A percentile compares a stretch with the other conserved stretches of the same genome.
Conservation (phyloP, 129 eudicot species). For the Glebionis coronaria region DNA sequence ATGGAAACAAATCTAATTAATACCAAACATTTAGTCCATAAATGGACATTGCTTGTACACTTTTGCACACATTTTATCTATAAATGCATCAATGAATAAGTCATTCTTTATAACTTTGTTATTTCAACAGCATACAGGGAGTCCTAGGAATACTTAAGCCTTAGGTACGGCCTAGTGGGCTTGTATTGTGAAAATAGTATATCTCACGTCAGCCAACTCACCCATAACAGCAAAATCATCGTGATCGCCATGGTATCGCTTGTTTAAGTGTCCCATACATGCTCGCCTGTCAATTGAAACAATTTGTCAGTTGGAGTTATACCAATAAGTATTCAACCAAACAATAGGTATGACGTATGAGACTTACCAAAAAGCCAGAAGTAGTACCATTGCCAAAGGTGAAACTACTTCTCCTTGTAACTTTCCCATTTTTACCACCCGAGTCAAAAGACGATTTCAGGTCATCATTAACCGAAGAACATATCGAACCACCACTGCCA, state of each 20-base stretch:
- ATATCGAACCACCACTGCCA: background rate
- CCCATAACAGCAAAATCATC: no score
- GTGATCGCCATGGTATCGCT: slow-evolving; percentile 55
- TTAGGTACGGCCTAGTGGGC: no score
- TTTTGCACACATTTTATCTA: background rate
- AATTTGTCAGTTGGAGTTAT: background rate
- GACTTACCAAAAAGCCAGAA: slow-evolving; percentile 45
- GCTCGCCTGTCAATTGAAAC: slow-evolving; percentile 42
- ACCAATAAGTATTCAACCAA: no score
- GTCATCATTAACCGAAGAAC: slow-evolving; percentile 14
- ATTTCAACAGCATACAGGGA: background rate
- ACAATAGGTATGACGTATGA: background rate
- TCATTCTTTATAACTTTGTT: background rate
- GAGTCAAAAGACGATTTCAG: slow-evolving; percentile 18
- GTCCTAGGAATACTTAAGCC: background rate
- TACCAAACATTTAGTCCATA: background rate
- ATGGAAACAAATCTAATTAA: background rate
- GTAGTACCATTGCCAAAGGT: slow-evolving; percentile 19
- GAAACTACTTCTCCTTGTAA: slow-evolving; percentile 58
- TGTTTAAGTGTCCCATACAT: slow-evolving; percentile 52
- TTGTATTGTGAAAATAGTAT: no score
- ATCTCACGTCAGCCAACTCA: no score
- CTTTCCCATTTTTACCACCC: slow-evolving; percentile 35
- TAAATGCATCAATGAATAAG: slow-evolving; percentile 1
- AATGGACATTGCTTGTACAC: slow-evolving; percentile 13